Evolutionary conservation across 2,329 filamentous ascomycete species (phyloP).

Genomic region (Diaporthe ampelina): DNA sequence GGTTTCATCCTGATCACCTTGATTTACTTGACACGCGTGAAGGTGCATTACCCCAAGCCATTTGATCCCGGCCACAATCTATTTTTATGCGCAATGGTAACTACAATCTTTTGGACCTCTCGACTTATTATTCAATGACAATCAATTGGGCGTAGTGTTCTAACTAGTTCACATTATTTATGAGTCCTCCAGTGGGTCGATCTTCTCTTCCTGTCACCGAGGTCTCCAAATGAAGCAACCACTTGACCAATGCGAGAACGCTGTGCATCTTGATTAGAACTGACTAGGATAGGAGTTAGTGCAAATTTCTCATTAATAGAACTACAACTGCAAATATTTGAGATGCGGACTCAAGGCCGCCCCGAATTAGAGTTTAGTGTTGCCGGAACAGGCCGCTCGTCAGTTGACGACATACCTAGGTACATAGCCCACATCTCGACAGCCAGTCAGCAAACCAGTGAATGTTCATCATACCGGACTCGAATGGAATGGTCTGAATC

Average conservation of each 20-base stretch:
- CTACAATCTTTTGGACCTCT: background rate
- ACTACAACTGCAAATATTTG: background rate
- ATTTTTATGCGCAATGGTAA: too few relatives aligned
- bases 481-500: background rate
- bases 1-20: background rate
- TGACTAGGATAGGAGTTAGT: too few relatives aligned
- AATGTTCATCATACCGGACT: background rate
- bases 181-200: too few relatives aligned
- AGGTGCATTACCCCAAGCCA: background rate
- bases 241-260: background rate
- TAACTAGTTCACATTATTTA: too few relatives aligned
- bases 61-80: too few relatives aligned
- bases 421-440: constrained; percentile 12
- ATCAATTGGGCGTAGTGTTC: too few relatives aligned
- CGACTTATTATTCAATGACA: too few relatives aligned
- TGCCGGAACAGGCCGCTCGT: background rate
- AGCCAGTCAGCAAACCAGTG: background rate
- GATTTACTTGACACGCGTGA: too few relatives aligned
- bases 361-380: background rate
- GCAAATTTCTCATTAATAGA: too few relatives aligned
- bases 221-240: background rate
- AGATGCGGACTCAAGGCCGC: background rate
- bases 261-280: too few relatives aligned
- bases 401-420: constrained; percentile 11
- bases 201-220: background rate